Base-by-base conservation (phyloP, 176 grass and related monocot species). In the Eragrostis nindensis region DNA sequence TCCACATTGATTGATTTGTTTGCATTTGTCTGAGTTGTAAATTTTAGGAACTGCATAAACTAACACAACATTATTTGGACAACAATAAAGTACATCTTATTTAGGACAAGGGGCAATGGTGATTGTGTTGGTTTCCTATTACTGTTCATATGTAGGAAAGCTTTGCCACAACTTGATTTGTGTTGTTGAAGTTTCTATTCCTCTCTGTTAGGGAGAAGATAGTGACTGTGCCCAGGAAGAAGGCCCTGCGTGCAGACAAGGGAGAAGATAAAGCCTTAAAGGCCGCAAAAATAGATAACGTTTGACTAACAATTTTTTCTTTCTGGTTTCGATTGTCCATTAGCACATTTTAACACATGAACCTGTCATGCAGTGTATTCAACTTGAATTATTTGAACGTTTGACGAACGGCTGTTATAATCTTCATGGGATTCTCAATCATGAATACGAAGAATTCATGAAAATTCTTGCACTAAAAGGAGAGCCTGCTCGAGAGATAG, bases 221-320 rank as follows among this genome's bases (percentile, higher is more conserved):
- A 68, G 86, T 97, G 69, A 97, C 91, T 5, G 52, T 94, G 21
- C 94, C 94, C 68, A 92, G 85, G 73, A 92, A 89, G 80, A 90
- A 90, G 55, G 79, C 65, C 24, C 80, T 82, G 45, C 86, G 87
- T 12, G 87, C 86, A 68, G 10, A 54, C 61, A 88, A 50, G 63
- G 88, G 80, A 76, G 74, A 61, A 73, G 83, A 88, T 11, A 90
- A 94, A 66, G 94, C 91, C 59, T 80, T 84, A 78, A 82, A 50
- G 61, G 91, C 89, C 53, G 91, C 94, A 24, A 47, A 78, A 72
- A 22, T 97, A 45, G 94, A 94, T 17, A 97, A 90, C 73, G 94
- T 97, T 77, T 73, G 62, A 82, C 19, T 52, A 8, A 36, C n/a
- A 48, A 8, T 52, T 27, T 71, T 72, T 72, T 21, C 32, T 4